A percentile compares a stretch with the other conserved stretches of the same genome.
phyloP scores from a whole-genome alignment of 2,329 filamentous ascomycete genomes.

The Dactylonectria macrodidyma region DNA sequence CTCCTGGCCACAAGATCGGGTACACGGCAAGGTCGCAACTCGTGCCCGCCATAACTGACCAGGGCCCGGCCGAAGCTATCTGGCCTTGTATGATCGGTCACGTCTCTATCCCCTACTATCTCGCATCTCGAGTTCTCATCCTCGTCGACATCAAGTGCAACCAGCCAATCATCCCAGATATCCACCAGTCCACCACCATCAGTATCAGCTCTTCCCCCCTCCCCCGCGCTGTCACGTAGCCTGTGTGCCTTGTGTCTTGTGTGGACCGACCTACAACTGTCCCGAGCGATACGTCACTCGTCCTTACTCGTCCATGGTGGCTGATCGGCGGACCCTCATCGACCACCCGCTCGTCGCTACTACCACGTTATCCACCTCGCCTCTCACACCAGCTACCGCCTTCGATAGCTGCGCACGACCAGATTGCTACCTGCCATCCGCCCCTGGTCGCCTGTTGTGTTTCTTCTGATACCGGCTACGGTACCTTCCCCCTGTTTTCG shows the following conservation, averaged over 20 bases:
- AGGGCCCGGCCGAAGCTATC: background rate
- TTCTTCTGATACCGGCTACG: constrained; percentile 29
- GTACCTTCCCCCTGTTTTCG: constrained; percentile 1
- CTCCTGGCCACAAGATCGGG: background rate
- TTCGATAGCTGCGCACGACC: constrained; percentile 17
- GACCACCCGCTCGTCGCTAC: constrained; percentile 23
- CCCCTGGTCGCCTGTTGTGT: constrained; percentile 21
- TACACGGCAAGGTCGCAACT: background rate
- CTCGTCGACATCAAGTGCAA: constrained; percentile 14
- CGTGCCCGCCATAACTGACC: background rate
- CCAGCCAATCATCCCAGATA: constrained; percentile 16
- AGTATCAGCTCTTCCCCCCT: constrained; percentile 18
- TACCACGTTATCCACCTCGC: constrained; percentile 30
- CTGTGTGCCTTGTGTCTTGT: constrained; percentile 17
- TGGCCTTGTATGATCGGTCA: constrained; percentile 1
- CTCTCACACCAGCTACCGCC: constrained; percentile 6
- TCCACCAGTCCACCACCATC: constrained; percentile 8
- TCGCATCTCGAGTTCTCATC: constrained; percentile 1
- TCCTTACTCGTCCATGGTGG: constrained; percentile 7
- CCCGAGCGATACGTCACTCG: constrained; percentile 9
- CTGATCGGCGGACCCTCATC: constrained; percentile 30
- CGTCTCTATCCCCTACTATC: constrained; percentile 9
- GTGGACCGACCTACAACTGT: constrained; percentile 12
- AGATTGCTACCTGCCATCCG: constrained; percentile 39
- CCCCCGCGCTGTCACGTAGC: constrained; percentile 41